A percentile compares a stretch with the other conserved stretches of the same genome.
These are phyloP conservation scores for Omphalotus guepiniiformis DNA, from an alignment of 768 basidiomycete species.

Conservation along the genomic window DNA sequence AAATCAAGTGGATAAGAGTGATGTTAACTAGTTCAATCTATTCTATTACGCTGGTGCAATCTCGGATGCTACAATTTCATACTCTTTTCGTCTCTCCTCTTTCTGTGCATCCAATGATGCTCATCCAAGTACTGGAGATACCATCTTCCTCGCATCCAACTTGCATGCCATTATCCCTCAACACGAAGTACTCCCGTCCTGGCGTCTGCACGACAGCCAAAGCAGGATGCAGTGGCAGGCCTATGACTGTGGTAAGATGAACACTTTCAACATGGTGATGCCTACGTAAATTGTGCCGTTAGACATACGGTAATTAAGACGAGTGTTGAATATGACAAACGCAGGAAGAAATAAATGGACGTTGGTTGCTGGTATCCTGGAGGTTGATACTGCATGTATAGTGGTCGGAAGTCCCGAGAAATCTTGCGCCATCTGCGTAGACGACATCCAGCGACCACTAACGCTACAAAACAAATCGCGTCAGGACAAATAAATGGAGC, in stretches of 20 bases:
- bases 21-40: no score
- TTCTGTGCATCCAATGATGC: conserved; percentile 43
- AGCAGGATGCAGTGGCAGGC: conserved; percentile 50
- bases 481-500: not conserved
- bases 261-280: conserved; percentile 77
- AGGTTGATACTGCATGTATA: not conserved
- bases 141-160: conserved; percentile 77
- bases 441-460: conserved; percentile 66
- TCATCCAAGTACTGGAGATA: conserved; percentile 57
- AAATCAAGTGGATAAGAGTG: no score
- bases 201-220: conserved; percentile 71
- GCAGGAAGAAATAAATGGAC: conserved; percentile 63
- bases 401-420: conserved; percentile 46
- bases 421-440: conserved; percentile 68
- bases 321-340: conserved; percentile 33
- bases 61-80: no score
- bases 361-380: conserved; percentile 13
- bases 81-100: no score
- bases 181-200: conserved; percentile 59
- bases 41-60: no score
- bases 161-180: conserved; percentile 75
- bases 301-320: not conserved
- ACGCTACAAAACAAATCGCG: conserved; percentile 35
- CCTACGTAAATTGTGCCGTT: conserved; percentile 28
- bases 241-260: conserved; percentile 48